Base-by-base conservation (phyloP, 371 early-diverging fungal genomes). In the Funneliformis caledonium region DNA sequence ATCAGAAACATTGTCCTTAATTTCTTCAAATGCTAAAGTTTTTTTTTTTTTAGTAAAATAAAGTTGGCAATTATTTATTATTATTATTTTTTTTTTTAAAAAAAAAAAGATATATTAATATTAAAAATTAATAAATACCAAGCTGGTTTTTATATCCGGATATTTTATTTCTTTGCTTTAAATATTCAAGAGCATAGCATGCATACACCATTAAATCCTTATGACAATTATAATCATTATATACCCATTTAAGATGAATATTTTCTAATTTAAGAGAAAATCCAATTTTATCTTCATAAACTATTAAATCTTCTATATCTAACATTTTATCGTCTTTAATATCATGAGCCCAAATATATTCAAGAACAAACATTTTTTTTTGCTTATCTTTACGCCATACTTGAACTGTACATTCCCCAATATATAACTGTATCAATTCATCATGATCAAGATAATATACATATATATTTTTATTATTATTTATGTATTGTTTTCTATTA, bases 281-380 rank as follows among this genome's bases (percentile, higher is more conserved):
- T 10, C 11, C 10, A 22, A 6, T 5, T 3, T 62, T 9, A n/a
- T n/a, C n/a, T n/a, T n/a, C n/a, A 12, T 9, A n/a, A 62, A 26
- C 16, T 0, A 16, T 16, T 16, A 52, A 16, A 16, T 52, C 52
- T 3, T 2, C 0, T 6, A 62, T 4, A 10, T 62, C 26, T 12
- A 62, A 62, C 2, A 1, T 0, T 1, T 4, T 22, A 61, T 1
- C 12, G 26, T 64, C 9, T 31, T 64, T 26, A 1, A n/a, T n/a
- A n/a, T n/a, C n/a, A n/a, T n/a, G n/a, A n/a, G 64, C 3, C 64
- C 64, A 64, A 64, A 64, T 31, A 26, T 64, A 64, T 64, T 64
- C 64, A 4, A 64, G 33, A 10, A 19, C 56, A 5, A 56, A 4
- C 0, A 14, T 52, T 64, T 31, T 31, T 4, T 64, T 12, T 26